Evolutionary conservation across 352 stramenopile genomes (phyloP).

Genomic region (Pythium phragmitis): DNA sequence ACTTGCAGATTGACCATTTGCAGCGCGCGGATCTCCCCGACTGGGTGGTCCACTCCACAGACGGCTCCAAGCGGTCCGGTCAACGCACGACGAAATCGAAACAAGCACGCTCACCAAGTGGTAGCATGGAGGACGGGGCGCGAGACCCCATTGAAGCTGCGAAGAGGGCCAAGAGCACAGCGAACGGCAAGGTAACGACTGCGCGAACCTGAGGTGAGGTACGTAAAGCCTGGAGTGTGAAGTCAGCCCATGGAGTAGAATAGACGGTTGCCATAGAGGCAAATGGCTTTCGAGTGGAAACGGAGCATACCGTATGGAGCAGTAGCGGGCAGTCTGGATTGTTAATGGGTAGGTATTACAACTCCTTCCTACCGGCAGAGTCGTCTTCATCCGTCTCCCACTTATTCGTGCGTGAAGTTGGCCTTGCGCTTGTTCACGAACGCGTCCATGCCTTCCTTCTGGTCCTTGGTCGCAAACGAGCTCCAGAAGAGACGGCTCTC

Average conservation of each 20-base stretch:
- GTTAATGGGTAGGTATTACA: not conserved
- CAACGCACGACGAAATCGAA: constrained; percentile 10
- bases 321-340: not conserved
- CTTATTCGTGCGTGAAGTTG: constrained; percentile 94
- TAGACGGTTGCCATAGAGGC: no score
- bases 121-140: not conserved
- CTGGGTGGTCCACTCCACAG: constrained; percentile 55
- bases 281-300: not conserved
- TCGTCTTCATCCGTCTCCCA: not conserved
- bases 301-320: not conserved
- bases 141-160: not conserved
- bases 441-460: constrained; percentile 96
- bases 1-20: constrained; percentile 79
- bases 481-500: constrained; percentile 98
- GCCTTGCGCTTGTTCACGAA: constrained; percentile 97
- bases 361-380: not conserved
- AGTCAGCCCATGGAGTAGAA: no score
- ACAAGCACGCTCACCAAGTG: constrained; percentile 3
- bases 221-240: not conserved
- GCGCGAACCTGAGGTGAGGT: constrained; percentile 5
- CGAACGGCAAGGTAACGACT: not conserved
- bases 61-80: constrained; percentile 13
- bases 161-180: constrained; percentile 16
- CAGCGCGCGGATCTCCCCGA: constrained; percentile 47
- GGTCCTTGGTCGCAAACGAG: constrained; percentile 95